Evolutionary conservation across 208 protist species (phyloP).

Genomic region (Crithidia mellificae): DNA sequence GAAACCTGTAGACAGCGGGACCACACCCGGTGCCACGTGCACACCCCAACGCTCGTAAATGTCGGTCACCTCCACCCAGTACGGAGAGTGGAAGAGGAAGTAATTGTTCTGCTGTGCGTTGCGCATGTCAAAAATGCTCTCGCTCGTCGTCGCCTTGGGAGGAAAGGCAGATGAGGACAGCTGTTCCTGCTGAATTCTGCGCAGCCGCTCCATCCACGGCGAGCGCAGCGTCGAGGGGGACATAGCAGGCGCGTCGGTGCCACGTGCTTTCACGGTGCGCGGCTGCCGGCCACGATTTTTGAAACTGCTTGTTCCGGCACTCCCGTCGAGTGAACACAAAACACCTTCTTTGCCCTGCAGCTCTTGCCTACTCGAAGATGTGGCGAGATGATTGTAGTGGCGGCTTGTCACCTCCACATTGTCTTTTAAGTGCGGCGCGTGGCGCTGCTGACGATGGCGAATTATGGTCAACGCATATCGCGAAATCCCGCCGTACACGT

Average conservation of each 20-base stretch:
- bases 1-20: constrained; percentile 12
- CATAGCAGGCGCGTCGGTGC: background rate
- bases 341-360: too few species aligned
- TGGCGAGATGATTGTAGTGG: too few species aligned
- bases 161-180: background rate
- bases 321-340: too few species aligned
- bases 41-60: constrained; percentile 48
- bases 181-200: background rate
- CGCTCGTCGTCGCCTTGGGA: background rate
- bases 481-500: constrained; percentile 36
- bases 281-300: too few species aligned
- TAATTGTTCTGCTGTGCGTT: background rate
- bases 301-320: too few species aligned
- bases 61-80: constrained; percentile 40
- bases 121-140: background rate
- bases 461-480: background rate
- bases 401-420: background rate
- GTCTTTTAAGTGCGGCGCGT: background rate
- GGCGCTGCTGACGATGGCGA: constrained; percentile 20
- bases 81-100: constrained; percentile 50
- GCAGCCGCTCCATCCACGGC: constrained; percentile 28
- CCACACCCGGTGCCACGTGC: constrained; percentile 16
- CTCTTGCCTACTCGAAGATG: too few species aligned
- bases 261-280: too few species aligned
- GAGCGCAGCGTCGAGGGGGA: too few species aligned